Base-by-base conservation (phyloP, 73 alveolate genomes). In the Durusdinium trenchii region DNA sequence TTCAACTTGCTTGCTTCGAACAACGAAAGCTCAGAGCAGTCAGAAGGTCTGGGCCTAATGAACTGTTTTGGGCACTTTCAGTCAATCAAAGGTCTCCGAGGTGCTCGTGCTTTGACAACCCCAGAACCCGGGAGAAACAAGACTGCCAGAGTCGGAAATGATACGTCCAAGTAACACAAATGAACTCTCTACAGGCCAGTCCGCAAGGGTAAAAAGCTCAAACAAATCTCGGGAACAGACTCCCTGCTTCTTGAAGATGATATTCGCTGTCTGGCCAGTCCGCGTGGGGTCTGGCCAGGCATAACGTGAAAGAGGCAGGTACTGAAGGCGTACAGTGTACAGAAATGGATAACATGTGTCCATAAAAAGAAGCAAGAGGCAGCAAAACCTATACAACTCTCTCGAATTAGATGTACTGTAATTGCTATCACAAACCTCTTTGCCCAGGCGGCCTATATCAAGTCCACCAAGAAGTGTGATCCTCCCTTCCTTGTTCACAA, bases 401-500 rank as follows among this genome's bases (percentile, higher is more conserved):
- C 73, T 60, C 18, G n/a, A 9, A 12, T 62, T 35, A 23, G 50
- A 61, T 38, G 35, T 42, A 30, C 61, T 9, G 40, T 42, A 20
- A 20, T 62, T 5, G 36, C 18, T 6, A 38, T 32, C 71, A 47
- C 47, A 28, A 52, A 7, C 6, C 78, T 84, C 42, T 14, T 23
- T n/a, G 36, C 30, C 35, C 40, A 26, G 1, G 60, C 48, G 71
- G 85, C 96, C 96, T 43, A 89, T 73, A 64, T 89, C 96, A 38
- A 89, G 96, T 89, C 96, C 96, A 12, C 96, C 96, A 26, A 89
- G 96, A 46, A 89, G 96, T 64, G 96, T 89, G 96, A 89, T 89
- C 96, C 96, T 89, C 96, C 96, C 96, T 50, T 89, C 96, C 52
- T 89, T 89, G 32, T 84, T 62, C 78, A 89, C 96, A 73, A 89